Evolutionary conservation across 78 protist species (phyloP).

Genomic region (Polysphondylium violaceum): DNA sequence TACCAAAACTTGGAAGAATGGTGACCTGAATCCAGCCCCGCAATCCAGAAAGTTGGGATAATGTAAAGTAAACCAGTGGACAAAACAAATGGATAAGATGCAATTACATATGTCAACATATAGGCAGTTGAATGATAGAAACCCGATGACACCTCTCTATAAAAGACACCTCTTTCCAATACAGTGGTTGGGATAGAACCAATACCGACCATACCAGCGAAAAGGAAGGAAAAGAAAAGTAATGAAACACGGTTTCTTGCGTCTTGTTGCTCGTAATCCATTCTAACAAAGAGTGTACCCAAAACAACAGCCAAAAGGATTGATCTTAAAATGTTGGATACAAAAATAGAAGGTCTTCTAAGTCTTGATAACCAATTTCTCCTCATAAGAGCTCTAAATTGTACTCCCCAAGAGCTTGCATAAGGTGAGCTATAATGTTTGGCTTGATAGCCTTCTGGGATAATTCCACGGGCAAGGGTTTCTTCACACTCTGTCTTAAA

Average conservation of each 20-base stretch:
- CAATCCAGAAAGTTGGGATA: constrained; percentile 32
- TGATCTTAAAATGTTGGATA: constrained; percentile 25
- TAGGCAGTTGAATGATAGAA: constrained; percentile 52
- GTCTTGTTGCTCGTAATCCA: constrained; percentile 57
- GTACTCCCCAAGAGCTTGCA: constrained; percentile 31
- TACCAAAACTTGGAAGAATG: constrained; percentile 36
- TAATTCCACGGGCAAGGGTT: background rate
- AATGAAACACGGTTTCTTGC: constrained; percentile 64
- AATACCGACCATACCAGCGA: constrained; percentile 75
- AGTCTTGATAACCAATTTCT: constrained; percentile 10
- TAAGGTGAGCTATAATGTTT: background rate
- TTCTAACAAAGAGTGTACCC: constrained; percentile 63
- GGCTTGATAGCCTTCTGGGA: constrained; percentile 5
- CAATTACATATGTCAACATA: constrained; percentile 22
- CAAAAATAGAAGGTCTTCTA: constrained; percentile 28
- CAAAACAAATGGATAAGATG: constrained; percentile 49
- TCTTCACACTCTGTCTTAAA: background rate
- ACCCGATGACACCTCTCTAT: constrained; percentile 55
- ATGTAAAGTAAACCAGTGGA: constrained; percentile 27
- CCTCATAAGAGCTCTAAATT: constrained; percentile 3
- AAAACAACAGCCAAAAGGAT: constrained; percentile 29
- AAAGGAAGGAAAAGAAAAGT: constrained; percentile 61
- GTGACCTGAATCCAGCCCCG: constrained; percentile 41
- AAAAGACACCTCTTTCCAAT: constrained; percentile 66
- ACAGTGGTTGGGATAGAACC: constrained; percentile 51